Evolutionary conservation across 495 filamentous ascomycete species (phyloP).

Genomic region (Daldinia bambusicola): DNA sequence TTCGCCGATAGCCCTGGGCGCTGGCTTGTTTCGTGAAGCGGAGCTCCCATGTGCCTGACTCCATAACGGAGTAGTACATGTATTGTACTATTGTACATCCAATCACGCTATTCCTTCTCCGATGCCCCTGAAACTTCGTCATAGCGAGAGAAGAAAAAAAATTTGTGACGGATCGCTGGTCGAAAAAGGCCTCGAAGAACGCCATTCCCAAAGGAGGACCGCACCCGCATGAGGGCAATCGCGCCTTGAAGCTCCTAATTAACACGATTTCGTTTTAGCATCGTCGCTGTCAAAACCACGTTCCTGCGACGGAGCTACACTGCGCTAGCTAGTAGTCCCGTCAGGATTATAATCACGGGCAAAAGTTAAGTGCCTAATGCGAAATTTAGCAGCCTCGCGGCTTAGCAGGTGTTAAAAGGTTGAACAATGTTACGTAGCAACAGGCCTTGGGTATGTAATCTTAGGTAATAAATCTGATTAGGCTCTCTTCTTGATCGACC

Average conservation of each 20-base stretch:
- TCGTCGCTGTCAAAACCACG: background rate
- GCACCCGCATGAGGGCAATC: constrained; percentile 23
- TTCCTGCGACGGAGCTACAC: background rate
- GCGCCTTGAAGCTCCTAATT: constrained; percentile 20
- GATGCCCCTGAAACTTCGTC: constrained; percentile 31
- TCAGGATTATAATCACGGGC: constrained; percentile 15
- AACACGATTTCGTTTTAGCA: background rate
- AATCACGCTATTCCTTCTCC: constrained; percentile 10
- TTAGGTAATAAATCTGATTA: background rate
- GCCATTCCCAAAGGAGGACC: constrained; percentile 32
- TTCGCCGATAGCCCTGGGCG: constrained; percentile 29
- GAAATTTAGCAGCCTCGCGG: constrained; percentile 3
- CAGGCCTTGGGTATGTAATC: background rate
- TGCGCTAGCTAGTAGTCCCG: background rate
- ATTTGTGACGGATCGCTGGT: constrained; percentile 25
- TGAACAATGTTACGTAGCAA: background rate
- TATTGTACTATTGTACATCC: background rate
- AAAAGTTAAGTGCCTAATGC: background rate
- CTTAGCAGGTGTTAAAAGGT: background rate
- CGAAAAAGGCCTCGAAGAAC: constrained; percentile 11
- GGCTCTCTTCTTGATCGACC: background rate
- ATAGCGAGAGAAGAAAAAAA: constrained; percentile 13
- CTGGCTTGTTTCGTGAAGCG: constrained; percentile 22
- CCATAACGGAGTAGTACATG: background rate
- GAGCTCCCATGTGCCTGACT: background rate